Percentiles rank a stretch among this genome's conserved stretches.
phyloP scores from a whole-genome alignment of 1,284 basidiomycete genomes.

The Malassezia japonica region DNA sequence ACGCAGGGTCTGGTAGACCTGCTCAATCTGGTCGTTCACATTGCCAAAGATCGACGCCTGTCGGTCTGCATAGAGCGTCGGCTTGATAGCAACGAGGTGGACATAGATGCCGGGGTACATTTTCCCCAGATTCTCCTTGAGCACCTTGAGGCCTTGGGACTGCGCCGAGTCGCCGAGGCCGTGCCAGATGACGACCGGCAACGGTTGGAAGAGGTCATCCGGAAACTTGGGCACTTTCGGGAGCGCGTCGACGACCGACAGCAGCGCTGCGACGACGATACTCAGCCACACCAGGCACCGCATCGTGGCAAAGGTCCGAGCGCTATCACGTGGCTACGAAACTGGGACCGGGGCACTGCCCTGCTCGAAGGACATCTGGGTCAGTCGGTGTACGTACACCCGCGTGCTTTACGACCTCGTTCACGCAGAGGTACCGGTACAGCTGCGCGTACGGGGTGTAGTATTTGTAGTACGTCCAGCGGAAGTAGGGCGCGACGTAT shows the following conservation, averaged over 20 bases:
- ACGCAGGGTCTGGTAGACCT: constrained; percentile 62
- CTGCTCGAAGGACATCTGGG: neutral
- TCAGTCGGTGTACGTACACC: constrained; percentile 6
- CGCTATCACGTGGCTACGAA: constrained; percentile 2
- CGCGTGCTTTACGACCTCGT: constrained; percentile 8
- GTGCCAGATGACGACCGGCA: constrained; percentile 77
- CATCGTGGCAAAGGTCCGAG: neutral
- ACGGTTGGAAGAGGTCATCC: neutral
- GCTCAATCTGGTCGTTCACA: constrained; percentile 62
- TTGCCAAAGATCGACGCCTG: constrained; percentile 70
- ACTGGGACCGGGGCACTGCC: neutral
- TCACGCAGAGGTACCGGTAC: constrained; percentile 5
- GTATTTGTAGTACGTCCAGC: constrained; percentile 7
- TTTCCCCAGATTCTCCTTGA: constrained; percentile 60
- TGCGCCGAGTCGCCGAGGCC: constrained; percentile 64
- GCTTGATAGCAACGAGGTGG: constrained; percentile 56
- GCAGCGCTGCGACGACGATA: too few relatives aligned
- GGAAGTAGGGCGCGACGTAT: constrained; percentile 6
- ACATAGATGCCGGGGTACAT: constrained; percentile 76
- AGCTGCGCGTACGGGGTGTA: constrained; percentile 8
- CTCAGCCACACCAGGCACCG: neutral
- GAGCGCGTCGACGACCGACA: neutral
- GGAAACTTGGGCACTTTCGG: neutral
- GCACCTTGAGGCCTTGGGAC: constrained; percentile 55
- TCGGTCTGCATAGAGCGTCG: constrained; percentile 57